A percentile compares a stretch with the other conserved stretches of the same genome.
phyloP scores from a whole-genome alignment of 805 yeast species.

The Candida verbasci region DNA sequence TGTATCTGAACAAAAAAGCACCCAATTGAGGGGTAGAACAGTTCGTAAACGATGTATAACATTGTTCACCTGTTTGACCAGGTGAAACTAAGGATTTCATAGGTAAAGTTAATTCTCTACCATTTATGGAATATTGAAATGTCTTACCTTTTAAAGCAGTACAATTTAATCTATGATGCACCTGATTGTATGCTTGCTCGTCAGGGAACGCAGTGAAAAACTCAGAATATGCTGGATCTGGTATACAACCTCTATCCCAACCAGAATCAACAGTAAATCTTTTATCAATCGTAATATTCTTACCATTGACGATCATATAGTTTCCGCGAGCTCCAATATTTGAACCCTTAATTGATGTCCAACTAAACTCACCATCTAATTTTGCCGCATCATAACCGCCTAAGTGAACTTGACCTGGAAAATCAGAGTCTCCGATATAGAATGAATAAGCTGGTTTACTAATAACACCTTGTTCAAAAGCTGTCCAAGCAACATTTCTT shows the following conservation, averaged over 20 bases:
- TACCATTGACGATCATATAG: background rate
- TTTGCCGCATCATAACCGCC: constrained; percentile 7
- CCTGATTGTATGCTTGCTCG: background rate
- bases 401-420: background rate
- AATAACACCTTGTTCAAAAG: background rate
- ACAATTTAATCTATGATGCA: background rate
- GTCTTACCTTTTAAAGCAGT: constrained; percentile 1
- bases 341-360: background rate
- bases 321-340: background rate
- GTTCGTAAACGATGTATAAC: background rate
- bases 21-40: background rate
- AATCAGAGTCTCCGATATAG: background rate
- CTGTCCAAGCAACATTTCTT: background rate
- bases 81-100: constrained; percentile 3
- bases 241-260: background rate
- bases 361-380: background rate
- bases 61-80: background rate
- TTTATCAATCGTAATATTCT: background rate
- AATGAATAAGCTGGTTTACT: background rate
- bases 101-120: background rate
- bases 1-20: constrained; percentile 1
- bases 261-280: constrained; percentile 1
- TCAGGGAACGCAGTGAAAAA: background rate
- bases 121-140: background rate
- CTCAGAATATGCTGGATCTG: background rate